Evolutionary conservation across 1,284 basidiomycete genomes (phyloP).

Genomic region (Schizophyllum commune): DNA sequence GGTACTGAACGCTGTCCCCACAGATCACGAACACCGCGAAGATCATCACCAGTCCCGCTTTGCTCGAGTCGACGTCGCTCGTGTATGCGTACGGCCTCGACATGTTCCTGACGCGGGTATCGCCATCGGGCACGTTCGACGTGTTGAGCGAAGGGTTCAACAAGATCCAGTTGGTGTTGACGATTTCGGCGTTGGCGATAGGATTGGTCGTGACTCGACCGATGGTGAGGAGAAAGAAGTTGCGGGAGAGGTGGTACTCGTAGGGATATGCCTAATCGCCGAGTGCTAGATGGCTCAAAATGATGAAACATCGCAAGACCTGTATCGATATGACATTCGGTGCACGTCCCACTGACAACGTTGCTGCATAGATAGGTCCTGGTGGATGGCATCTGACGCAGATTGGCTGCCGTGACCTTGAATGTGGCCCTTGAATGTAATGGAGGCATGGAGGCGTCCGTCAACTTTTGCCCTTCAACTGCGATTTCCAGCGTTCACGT

Average conservation of each 20-base stretch:
- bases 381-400: no score
- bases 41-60: slow-evolving; percentile 72
- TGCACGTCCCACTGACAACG: no score
- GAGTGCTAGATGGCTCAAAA: no score
- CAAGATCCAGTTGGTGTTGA: slow-evolving; percentile 86
- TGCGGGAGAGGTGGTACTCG: slow-evolving; percentile 65
- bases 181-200: slow-evolving; percentile 61
- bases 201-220: slow-evolving; percentile 76
- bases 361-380: no score
- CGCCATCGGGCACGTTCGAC: slow-evolving; percentile 90
- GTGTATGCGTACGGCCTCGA: slow-evolving; percentile 85
- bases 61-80: slow-evolving; percentile 89
- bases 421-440: no score
- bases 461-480: no score
- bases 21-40: slow-evolving; percentile 61
- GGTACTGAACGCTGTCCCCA: neutral
- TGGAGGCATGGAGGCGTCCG: no score
- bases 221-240: slow-evolving; percentile 57
- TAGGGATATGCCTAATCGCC: slow-evolving; percentile 10
- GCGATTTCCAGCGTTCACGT: no score
- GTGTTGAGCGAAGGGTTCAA: slow-evolving; percentile 90
- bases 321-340: no score
- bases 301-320: no score
- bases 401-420: no score
- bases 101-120: slow-evolving; percentile 76